These are phyloP conservation scores for Kazachstania kunashirensis DNA, from an alignment of 805 yeast species.

Conservation along the genomic window DNA sequence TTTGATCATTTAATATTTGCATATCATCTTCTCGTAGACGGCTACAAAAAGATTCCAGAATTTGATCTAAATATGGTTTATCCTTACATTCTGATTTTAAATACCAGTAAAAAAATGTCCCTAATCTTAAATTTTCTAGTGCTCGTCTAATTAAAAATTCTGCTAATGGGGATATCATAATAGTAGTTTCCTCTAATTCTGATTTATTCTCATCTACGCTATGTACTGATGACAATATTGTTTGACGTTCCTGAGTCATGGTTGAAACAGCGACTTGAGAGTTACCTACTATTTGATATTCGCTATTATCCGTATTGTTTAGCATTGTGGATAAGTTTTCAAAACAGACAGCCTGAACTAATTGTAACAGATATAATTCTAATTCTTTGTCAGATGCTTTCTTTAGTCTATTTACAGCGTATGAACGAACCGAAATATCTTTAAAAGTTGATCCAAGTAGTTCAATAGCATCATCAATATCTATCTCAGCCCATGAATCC, in stretches of 20 bases:
- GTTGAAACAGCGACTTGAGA: conserved; percentile 6
- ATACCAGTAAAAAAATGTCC: conserved; percentile 86
- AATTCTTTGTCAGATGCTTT: conserved; percentile 74
- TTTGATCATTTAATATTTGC: conserved; percentile 43
- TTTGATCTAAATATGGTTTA: conserved; percentile 39
- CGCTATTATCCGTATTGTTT: conserved; percentile 25
- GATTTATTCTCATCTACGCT: conserved; percentile 8
- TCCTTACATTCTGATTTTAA: conserved; percentile 81
- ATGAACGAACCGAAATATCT: conserved; percentile 64
- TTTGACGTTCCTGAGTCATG: conserved; percentile 1
- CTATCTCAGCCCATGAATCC: conserved; percentile 64
- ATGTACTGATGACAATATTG: conserved; percentile 8
- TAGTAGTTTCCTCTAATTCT: conserved; percentile 13
- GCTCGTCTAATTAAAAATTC: conserved; percentile 69
- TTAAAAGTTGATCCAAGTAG: conserved; percentile 69
- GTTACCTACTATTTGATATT: conserved; percentile 33
- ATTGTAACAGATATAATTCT: conserved; percentile 71
- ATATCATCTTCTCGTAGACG: conserved; percentile 22
- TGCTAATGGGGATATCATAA: conserved; percentile 51
- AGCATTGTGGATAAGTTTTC: conserved; percentile 36
- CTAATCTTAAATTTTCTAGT: conserved; percentile 51
- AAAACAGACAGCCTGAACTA: conserved; percentile 84
- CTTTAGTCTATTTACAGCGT: conserved; percentile 77
- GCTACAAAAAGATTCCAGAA: conserved; percentile 38
- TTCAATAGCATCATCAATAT: conserved; percentile 79